Evolutionary conservation across 139 green algal species (phyloP).

Genomic region (Coelastrella sp.): DNA sequence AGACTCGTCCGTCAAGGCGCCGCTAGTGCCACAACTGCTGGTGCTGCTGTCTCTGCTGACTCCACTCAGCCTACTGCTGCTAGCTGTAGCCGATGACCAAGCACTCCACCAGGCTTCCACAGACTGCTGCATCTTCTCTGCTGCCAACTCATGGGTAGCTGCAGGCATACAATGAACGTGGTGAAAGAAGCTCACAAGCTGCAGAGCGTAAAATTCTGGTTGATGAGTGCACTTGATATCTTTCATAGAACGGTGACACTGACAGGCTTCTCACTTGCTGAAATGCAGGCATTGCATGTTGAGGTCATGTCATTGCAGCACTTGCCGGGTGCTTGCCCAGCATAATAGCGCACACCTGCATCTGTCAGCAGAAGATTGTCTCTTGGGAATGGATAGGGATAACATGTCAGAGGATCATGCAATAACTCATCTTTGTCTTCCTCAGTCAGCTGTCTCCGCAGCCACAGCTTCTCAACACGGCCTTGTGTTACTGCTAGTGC

Average conservation of each 20-base stretch:
- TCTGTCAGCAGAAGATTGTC: slow-evolving; percentile 12
- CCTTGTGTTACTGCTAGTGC: slow-evolving; percentile 14
- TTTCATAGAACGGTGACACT: too few species aligned
- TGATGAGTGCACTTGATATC: too few species aligned
- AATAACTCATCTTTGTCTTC: slow-evolving; percentile 51
- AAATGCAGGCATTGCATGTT: too few species aligned
- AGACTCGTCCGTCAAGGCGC: too few species aligned
- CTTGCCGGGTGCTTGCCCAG: too few species aligned
- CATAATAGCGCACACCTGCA: slow-evolving; percentile 26
- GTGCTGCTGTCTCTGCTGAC: background rate
- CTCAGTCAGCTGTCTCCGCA: slow-evolving; percentile 46
- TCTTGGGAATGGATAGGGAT: slow-evolving; percentile 28
- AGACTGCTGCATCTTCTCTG: background rate
- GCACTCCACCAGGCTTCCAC: slow-evolving; percentile 24
- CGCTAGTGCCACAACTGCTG: too few species aligned
- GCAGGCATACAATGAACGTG: background rate
- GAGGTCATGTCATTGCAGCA: too few species aligned
- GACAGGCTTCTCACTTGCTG: too few species aligned
- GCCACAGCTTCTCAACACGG: slow-evolving; percentile 32
- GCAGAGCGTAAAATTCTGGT: too few species aligned
- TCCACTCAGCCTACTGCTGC: background rate
- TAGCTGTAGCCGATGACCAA: background rate
- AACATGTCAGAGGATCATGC: slow-evolving; percentile 39
- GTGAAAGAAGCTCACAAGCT: too few species aligned
- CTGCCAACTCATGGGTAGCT: background rate